phyloP scores from a whole-genome alignment of 495 filamentous ascomycete species.

The Paragyromitra xinjiangensis region DNA sequence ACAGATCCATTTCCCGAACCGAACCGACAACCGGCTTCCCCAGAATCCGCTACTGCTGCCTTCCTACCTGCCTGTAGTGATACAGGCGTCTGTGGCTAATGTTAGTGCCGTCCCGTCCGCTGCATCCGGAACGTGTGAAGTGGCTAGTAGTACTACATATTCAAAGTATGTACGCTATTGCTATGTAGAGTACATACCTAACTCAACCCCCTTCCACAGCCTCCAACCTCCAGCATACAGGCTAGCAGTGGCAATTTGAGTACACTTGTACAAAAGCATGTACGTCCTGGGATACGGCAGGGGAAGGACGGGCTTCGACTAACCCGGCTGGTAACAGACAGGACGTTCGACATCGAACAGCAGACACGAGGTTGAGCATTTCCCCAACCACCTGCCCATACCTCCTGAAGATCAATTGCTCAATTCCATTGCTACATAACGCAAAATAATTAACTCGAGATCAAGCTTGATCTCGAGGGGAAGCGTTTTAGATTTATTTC shows the following conservation, averaged over 20 bases:
- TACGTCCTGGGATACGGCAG: conserved; percentile 45
- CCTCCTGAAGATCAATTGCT: conserved; percentile 50
- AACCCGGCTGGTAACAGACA: conserved; percentile 33
- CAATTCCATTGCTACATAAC: conserved; percentile 20
- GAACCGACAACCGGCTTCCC: conserved; percentile 44
- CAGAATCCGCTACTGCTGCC: conserved; percentile 32
- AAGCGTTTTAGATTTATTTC: conserved; percentile 28
- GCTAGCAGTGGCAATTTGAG: conserved; percentile 35
- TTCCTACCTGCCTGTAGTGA: neutral
- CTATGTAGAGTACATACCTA: conserved; percentile 47
- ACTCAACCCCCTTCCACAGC: conserved; percentile 30
- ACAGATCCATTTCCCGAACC: conserved; percentile 14
- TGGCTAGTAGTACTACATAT: conserved; percentile 46
- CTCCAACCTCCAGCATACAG: conserved; percentile 17
- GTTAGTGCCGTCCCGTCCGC: conserved; percentile 28
- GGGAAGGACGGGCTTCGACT: conserved; percentile 17
- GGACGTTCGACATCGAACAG: conserved; percentile 42
- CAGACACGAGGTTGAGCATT: conserved; percentile 28
- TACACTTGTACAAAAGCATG: conserved; percentile 52
- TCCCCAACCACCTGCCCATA: conserved; percentile 45
- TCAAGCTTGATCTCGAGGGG: conserved; percentile 15
- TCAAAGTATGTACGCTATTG: conserved; percentile 34
- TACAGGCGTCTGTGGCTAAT: conserved; percentile 40
- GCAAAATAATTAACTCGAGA: conserved; percentile 9
- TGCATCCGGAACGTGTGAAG: conserved; percentile 39